Evolutionary conservation across 129 eudicot genomes (phyloP).

Genomic region (Daucus carota): DH1_v3.0 NC_030387.2:40838501-40839000

Average conservation of each 20-base stretch:
- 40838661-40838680: too few relatives aligned
- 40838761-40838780: not conserved
- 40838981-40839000: slow-evolving; percentile 81
- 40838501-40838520: too few relatives aligned
- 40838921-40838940: slow-evolving; percentile 84
- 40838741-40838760: not conserved
- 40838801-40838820: not conserved
- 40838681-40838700: too few relatives aligned
- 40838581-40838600: too few relatives aligned
- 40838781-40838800: not conserved
- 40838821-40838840: not conserved
- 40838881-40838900: not conserved
- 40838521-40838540: too few relatives aligned
- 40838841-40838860: not conserved
- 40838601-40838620: too few relatives aligned
- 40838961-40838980: slow-evolving; percentile 99
- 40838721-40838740: not conserved
- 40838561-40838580: too few relatives aligned
- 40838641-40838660: too few relatives aligned
- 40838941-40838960: slow-evolving; percentile 79
- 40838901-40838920: slow-evolving; percentile 42
- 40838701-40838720: too few relatives aligned
- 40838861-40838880: not conserved
- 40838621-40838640: too few relatives aligned
- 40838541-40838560: too few relatives aligned